Base-by-base conservation (phyloP, 371 early-diverging fungal genomes). In the Capillidium heterosporum region DNA sequence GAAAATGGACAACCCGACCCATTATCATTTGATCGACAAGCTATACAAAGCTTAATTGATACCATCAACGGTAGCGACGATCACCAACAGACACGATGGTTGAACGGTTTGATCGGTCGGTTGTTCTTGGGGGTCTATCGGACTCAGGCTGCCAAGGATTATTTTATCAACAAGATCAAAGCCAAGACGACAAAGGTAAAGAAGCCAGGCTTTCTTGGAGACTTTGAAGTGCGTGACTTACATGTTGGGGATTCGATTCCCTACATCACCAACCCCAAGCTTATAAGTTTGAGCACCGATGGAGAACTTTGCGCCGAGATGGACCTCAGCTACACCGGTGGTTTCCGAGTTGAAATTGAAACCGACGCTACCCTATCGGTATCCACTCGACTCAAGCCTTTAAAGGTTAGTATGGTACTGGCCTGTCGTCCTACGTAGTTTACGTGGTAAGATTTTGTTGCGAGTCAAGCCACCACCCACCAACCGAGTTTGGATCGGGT, bases 401-500 rank as follows among this genome's bases (percentile, higher is more conserved):
- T 90, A 39, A 77, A 80, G 1, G 75, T 91, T 54, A 77, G 87
- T 24, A 60, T 94, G 10, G 83, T 87, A 1, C 73, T 94, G 29
- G 78, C 84, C 0, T 80, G 90, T 42, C 74, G 77, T 39, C 17
- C 73, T 81, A 46, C 80, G 74, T 58, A 67, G 67, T n/a, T 72
- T 89, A 46, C 61, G 76, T 1, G 94, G 91, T 1, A 82, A 81
- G 59, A 64, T 89, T 57, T 67, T 84, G 13, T 60, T 91, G 53
- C 76, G 80, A 46, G 77, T 91, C 63, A 88, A 88, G 60, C 80
- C 85, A 1, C 85, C 86, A 17, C 91, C 91, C 1, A 77, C 86
- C 7, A 89, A 91, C 59, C 75, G 94, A 3, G 69, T 90, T 52
- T 93, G 94, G 94, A 65, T 87, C 56, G 94, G 87, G 0, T 85